These are phyloP conservation scores for Clarireedia paspali DNA, from an alignment of 2,329 filamentous ascomycete species.

Conservation along the genomic window DNA sequence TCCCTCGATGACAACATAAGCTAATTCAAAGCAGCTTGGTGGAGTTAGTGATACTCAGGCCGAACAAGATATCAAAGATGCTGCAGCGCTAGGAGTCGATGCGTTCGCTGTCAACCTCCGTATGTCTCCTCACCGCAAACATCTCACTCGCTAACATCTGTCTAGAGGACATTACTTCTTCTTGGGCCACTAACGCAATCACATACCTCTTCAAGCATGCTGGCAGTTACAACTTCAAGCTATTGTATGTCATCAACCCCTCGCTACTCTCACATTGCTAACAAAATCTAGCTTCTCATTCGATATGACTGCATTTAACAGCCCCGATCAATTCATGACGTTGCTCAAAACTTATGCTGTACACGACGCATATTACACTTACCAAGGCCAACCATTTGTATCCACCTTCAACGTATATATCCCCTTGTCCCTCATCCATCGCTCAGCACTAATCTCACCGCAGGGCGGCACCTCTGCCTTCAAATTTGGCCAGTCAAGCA, in stretches of 20 bases:
- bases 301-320: slow-evolving; percentile 14
- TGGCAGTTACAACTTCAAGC: slow-evolving; percentile 9
- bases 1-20: no score
- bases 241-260: slow-evolving; percentile 3
- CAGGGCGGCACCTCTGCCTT: slow-evolving; percentile 12
- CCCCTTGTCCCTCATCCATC: no score
- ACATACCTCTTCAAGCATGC: slow-evolving; percentile 12
- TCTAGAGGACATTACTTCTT: not conserved
- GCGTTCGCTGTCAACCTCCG: slow-evolving; percentile 14
- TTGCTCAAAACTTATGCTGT: slow-evolving; percentile 9
- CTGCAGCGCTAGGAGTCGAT: slow-evolving; percentile 12
- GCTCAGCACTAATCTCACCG: not conserved
- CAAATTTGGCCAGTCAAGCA: slow-evolving; percentile 20
- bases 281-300: slow-evolving; percentile 12
- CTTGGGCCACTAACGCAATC: slow-evolving; percentile 6
- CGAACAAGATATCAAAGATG: slow-evolving; percentile 13
- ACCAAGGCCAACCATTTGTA: slow-evolving; percentile 12
- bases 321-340: slow-evolving; percentile 10
- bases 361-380: slow-evolving; percentile 12
- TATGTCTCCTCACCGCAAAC: not conserved
- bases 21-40: not conserved
- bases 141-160: no score
- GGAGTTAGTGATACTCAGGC: slow-evolving; percentile 11
- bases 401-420: slow-evolving; percentile 13
- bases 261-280: no score